A percentile compares a stretch with the other conserved stretches of the same genome.
Evolutionary conservation across 768 basidiomycete genomes (phyloP).

Genomic region (Lepiota venenata): DNA sequence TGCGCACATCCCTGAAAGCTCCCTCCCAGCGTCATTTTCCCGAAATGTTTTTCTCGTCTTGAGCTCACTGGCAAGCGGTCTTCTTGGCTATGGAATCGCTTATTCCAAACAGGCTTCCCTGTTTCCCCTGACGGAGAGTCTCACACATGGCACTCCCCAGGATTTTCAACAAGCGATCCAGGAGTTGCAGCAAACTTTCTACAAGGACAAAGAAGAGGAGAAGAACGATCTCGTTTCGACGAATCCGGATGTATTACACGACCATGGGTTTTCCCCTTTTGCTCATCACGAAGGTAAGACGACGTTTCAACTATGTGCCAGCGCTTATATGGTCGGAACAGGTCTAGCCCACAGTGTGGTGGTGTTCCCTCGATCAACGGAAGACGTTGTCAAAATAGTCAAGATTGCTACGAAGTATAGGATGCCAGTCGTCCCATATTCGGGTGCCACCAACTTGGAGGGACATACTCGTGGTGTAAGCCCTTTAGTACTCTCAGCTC

Average conservation of each 20-base stretch:
- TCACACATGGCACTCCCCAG: conserved; percentile 44
- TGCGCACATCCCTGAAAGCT: too few relatives aligned
- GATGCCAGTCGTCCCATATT: conserved; percentile 77
- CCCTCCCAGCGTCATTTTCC: too few relatives aligned
- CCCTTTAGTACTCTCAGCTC: not conserved
- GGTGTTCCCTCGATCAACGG: conserved; percentile 66
- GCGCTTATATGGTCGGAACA: conserved; percentile 16
- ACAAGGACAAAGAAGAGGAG: conserved; percentile 23
- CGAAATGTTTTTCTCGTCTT: too few relatives aligned
- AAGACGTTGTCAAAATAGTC: conserved; percentile 80
- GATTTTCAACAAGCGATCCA: conserved; percentile 53
- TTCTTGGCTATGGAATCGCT: too few relatives aligned
- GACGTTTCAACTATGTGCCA: not conserved
- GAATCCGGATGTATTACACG: conserved; percentile 45
- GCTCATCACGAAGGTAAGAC: conserved; percentile 47
- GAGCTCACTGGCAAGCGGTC: too few relatives aligned
- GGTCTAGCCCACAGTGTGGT: conserved; percentile 53
- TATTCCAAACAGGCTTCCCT: too few relatives aligned
- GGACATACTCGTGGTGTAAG: conserved; percentile 69
- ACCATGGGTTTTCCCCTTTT: conserved; percentile 53
- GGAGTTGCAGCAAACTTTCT: conserved; percentile 42
- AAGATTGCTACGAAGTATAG: conserved; percentile 69
- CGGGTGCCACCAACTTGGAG: conserved; percentile 81
- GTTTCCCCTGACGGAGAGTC: not conserved
- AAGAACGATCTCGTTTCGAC: conserved; percentile 38